Percentiles rank a stretch among this genome's conserved stretches.
phyloP scores from a whole-genome alignment of 148 eudicot species.

The Diospyros lotus region DNA sequence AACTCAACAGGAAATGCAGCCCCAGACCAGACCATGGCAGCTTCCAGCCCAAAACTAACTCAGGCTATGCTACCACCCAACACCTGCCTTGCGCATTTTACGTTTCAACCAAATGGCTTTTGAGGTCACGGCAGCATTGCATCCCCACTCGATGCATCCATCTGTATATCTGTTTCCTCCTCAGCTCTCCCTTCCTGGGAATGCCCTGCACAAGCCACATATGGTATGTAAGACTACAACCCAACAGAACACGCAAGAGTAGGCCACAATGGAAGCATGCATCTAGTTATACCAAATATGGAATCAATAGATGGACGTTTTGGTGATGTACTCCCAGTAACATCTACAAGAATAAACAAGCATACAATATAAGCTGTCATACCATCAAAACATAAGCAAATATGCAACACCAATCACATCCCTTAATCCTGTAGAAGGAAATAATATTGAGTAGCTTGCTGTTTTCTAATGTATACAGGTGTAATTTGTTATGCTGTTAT shows the following conservation, averaged over 20 bases:
- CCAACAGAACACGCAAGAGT: not conserved
- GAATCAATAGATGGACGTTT: slow-evolving; percentile 52
- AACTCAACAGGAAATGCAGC: slow-evolving; percentile 16
- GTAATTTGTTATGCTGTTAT: no score
- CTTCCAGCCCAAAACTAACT: slow-evolving; percentile 27
- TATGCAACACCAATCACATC: no score
- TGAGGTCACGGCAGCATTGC: slow-evolving; percentile 49
- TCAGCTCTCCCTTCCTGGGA: slow-evolving; percentile 38
- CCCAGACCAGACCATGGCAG: not conserved
- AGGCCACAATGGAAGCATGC: not conserved
- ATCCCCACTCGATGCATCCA: slow-evolving; percentile 57
- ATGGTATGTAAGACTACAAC: slow-evolving; percentile 15
- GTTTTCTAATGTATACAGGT: no score
- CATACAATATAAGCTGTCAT: not conserved
- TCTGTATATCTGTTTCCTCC: slow-evolving; percentile 61
- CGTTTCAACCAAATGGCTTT: not conserved
- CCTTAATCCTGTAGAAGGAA: no score
- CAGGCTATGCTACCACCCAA: slow-evolving; percentile 33
- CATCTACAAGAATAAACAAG: slow-evolving; percentile 36
- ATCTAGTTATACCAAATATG: slow-evolving; percentile 36
- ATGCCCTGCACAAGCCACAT: slow-evolving; percentile 32
- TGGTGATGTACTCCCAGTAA: slow-evolving; percentile 57
- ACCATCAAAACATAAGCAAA: no score
- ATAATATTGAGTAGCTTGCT: no score
- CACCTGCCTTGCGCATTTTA: not conserved